phyloP scores from a whole-genome alignment of 1,139 yeast genomes.

The Candida freyschussii region DNA sequence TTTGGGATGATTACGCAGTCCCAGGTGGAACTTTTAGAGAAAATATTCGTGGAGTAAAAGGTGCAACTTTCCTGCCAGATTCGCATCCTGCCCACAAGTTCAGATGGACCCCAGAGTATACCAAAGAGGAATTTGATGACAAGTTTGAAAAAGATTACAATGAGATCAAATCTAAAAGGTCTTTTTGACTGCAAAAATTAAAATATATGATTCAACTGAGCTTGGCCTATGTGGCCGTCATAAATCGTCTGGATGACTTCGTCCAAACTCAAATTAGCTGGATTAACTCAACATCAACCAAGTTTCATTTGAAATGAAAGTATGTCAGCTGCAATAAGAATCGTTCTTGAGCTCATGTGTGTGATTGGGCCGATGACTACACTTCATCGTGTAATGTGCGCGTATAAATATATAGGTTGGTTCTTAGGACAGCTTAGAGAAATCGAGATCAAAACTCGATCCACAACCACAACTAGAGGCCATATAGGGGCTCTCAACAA shows the following conservation, averaged over 20 bases:
- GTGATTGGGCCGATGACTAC: too few relatives aligned
- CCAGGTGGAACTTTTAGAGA: slow-evolving; percentile 23
- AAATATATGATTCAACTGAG: too few relatives aligned
- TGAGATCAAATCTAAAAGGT: neutral
- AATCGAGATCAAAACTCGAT: slow-evolving; percentile 74
- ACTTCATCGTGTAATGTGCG: too few relatives aligned
- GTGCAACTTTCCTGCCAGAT: slow-evolving; percentile 28
- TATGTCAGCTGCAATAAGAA: too few relatives aligned
- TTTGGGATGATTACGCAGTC: slow-evolving; percentile 29
- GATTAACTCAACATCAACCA: too few relatives aligned
- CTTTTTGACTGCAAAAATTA: too few relatives aligned
- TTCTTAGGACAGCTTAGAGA: slow-evolving; percentile 21
- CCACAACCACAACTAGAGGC: slow-evolving; percentile 97
- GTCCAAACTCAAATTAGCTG: too few relatives aligned
- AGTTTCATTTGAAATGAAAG: too few relatives aligned
- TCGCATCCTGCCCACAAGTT: slow-evolving; percentile 36
- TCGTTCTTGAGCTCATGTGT: too few relatives aligned
- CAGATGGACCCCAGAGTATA: slow-evolving; percentile 34
- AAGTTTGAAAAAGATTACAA: neutral
- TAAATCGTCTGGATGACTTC: too few relatives aligned
- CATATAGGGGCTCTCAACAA: slow-evolving; percentile 85
- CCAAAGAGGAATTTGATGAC: slow-evolving; percentile 33
- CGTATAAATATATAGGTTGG: too few relatives aligned
- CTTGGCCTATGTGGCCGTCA: too few relatives aligned
- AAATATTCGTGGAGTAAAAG: slow-evolving; percentile 10